Evolutionary conservation across 768 basidiomycete genomes (phyloP), one percentile per base, ranked within the genome.

Genomic region (Pulveroboletus sp.): DNA sequence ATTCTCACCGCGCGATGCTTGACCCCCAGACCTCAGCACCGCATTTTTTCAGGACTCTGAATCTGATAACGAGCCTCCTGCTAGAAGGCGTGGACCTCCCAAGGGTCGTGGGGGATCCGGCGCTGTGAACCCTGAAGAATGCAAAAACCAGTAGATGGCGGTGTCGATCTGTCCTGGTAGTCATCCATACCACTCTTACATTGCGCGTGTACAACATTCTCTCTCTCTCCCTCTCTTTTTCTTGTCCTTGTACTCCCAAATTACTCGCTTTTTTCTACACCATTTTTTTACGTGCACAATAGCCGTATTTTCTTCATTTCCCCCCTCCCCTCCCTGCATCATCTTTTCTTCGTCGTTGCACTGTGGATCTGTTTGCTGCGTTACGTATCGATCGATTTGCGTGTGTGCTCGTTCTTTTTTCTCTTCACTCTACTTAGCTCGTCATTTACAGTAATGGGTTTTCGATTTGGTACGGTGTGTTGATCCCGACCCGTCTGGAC

Each of bases 91-190:
- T 47, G 79, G 68, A 20, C 77, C 77, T 53, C 75, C 81, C 56
- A 85, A 82, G 68, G 77, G 77, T 42, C 77, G 79, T 48, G 73
- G 71, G 34, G 75, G 70, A 17, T 68, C 70, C 8, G 55, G 62
- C 27, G 70, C 66, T n/a, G 60, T 67, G 31, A 78, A 78, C 57
- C 82, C 89, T 1, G 85, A 91, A 64, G 92, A 94, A 67, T 94
- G 92, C 78, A 91, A 92, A 75, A 87, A 93, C 67, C 91, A 94
- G 84, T 94, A 71, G 70, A 60, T 42, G 50, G 24, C 29, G 42
- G 5, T 48, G n/a, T 36, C 41, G 37, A 34, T 51, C 47, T 55
- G 36, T 50, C 39, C 49, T 47, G 38, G 42, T 56, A 49, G 16
- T 41, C 21, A 49, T 40, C 48, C 8, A 55, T 61, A 64, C 64